phyloP scores from a whole-genome alignment of 1,284 basidiomycete genomes.

The Psilocybe mexicana region DNA sequence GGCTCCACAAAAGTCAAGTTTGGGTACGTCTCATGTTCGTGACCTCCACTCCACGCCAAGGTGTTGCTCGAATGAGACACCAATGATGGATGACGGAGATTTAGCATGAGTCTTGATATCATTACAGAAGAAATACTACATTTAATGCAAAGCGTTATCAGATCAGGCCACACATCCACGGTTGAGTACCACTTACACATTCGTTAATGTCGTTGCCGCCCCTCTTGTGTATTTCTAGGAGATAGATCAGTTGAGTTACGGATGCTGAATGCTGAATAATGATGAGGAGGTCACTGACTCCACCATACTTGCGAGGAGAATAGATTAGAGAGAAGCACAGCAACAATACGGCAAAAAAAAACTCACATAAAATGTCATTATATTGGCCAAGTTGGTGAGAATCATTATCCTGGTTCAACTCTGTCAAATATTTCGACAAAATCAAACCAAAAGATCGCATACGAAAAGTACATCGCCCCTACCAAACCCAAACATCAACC shows the following conservation, averaged over 20 bases:
- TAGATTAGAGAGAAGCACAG: neutral
- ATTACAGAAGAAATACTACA: conserved; percentile 6
- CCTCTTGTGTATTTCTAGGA: conserved; percentile 34
- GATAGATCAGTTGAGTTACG: neutral
- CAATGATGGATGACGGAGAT: conserved; percentile 35
- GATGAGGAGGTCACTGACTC: conserved; percentile 25
- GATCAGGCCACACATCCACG: neutral
- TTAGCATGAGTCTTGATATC: conserved; percentile 42
- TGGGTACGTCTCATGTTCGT: conserved; percentile 2
- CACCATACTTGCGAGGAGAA: conserved; percentile 21
- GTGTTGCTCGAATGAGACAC: neutral
- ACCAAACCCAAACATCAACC: neutral
- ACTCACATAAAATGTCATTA: conserved; percentile 35
- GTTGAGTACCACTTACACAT: conserved; percentile 16
- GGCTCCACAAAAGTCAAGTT: conserved; percentile 14
- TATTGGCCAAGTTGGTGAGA: conserved; percentile 34
- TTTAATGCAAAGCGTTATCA: neutral
- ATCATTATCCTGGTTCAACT: conserved; percentile 35
- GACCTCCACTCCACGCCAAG: neutral
- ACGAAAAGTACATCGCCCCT: conserved; percentile 41
- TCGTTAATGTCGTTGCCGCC: conserved; percentile 34
- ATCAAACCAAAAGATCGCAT: conserved; percentile 8
- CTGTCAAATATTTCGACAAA: conserved; percentile 1
- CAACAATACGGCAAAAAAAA: neutral
- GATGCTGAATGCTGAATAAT: neutral